These are phyloP conservation scores for Lathyrus aphaca DNA, from an alignment of 306 rosid genomes.

Conservation along the genomic window DNA sequence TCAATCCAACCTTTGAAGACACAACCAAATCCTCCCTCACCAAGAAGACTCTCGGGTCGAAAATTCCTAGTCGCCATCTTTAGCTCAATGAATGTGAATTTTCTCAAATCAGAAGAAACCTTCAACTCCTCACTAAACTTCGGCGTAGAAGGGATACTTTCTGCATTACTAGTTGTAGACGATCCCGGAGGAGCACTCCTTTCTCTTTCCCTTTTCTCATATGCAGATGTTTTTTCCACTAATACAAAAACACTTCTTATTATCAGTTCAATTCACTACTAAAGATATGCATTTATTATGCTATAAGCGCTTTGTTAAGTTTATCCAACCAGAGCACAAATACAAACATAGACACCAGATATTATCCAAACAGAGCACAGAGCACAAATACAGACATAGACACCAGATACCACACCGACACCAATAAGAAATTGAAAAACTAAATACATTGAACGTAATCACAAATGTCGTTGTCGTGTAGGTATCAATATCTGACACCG, in stretches of 20 bases:
- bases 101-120: constrained; percentile 81
- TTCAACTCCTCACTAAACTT: constrained; percentile 85
- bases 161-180: constrained; percentile 75
- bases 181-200: constrained; percentile 61
- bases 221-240: constrained; percentile 53
- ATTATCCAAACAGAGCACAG: too few relatives aligned
- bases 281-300: neutral
- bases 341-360: too few relatives aligned
- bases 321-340: too few relatives aligned
- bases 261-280: constrained; percentile 3
- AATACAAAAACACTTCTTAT: constrained; percentile 32
- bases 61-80: constrained; percentile 90
- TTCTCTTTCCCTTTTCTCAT: constrained; percentile 61
- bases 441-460: too few relatives aligned
- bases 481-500: too few relatives aligned
- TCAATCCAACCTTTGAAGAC: constrained; percentile 98
- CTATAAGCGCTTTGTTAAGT: neutral
- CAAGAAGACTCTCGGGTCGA: constrained; percentile 96
- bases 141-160: constrained; percentile 75
- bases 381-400: too few relatives aligned
- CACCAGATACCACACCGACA: too few relatives aligned
- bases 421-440: too few relatives aligned
- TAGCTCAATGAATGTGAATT: constrained; percentile 85
- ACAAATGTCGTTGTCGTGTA: too few relatives aligned
- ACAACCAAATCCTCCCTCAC: constrained; percentile 98